Conservation (phyloP, 169 alveolate genomes). For the Babesia ovata region DNA sequence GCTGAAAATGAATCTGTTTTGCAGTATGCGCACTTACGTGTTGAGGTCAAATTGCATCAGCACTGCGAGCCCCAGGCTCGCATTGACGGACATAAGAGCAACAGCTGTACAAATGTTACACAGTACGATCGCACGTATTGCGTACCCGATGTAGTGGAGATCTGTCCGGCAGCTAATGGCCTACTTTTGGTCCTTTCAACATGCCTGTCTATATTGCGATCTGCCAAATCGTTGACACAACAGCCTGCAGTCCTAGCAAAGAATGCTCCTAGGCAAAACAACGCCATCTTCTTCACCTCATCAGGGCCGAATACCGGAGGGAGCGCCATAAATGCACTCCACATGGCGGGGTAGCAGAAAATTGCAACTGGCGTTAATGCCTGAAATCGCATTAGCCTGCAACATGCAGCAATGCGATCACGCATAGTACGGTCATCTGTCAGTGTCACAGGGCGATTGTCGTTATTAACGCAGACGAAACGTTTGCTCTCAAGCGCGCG, state of each 20-base stretch:
- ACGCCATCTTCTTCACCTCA: slow-evolving; percentile 55
- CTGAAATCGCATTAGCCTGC: slow-evolving; percentile 55
- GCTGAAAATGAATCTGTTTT: slow-evolving; percentile 7
- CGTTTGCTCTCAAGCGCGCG: neutral
- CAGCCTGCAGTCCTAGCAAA: slow-evolving; percentile 78
- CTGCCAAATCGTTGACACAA: slow-evolving; percentile 82
- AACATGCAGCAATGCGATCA: slow-evolving; percentile 8
- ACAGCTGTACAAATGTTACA: slow-evolving; percentile 35
- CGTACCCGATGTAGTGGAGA: slow-evolving; percentile 77
- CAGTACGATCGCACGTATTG: slow-evolving; percentile 34
- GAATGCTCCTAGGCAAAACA: slow-evolving; percentile 68
- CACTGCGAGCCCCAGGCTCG: slow-evolving; percentile 47
- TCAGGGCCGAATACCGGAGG: slow-evolving; percentile 41
- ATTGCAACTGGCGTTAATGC: slow-evolving; percentile 51
- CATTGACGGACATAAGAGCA: slow-evolving; percentile 31
- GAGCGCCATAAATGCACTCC: slow-evolving; percentile 62
- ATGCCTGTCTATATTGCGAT: slow-evolving; percentile 72
- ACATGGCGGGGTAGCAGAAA: slow-evolving; percentile 54
- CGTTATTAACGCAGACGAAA: neutral
- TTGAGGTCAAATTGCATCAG: slow-evolving; percentile 50
- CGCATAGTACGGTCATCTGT: neutral
- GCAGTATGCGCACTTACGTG: slow-evolving; percentile 21
- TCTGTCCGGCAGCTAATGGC: slow-evolving; percentile 91
- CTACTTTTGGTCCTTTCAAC: slow-evolving; percentile 92
- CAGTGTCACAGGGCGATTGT: neutral